Percentiles rank a stretch among this genome's conserved stretches.
These are phyloP conservation scores for Plasmodium ovale DNA, from an alignment of 169 alveolate species.

Conservation along the genomic window DNA sequence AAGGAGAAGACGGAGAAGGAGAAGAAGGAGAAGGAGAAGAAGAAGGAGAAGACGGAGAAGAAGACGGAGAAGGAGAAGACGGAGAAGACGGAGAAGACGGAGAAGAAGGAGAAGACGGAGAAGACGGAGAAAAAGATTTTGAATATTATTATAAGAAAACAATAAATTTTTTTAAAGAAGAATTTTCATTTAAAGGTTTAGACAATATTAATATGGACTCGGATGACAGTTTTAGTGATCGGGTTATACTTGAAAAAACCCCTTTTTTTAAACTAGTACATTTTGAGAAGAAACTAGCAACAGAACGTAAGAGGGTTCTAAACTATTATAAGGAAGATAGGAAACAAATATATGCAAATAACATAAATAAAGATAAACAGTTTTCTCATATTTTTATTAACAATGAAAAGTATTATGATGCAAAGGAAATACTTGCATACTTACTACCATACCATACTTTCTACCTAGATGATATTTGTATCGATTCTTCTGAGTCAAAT, in stretches of 20 bases:
- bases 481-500: slow-evolving; percentile 24
- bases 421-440: slow-evolving; percentile 56
- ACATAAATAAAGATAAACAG: slow-evolving; percentile 56
- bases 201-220: not conserved
- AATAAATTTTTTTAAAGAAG: slow-evolving; percentile 17
- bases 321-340: slow-evolving; percentile 46
- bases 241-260: slow-evolving; percentile 30
- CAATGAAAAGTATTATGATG: slow-evolving; percentile 56
- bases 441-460: slow-evolving; percentile 62
- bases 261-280: slow-evolving; percentile 50
- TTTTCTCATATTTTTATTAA: slow-evolving; percentile 52
- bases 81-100: not conserved
- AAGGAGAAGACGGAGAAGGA: too few species aligned
- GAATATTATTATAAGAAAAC: slow-evolving; percentile 61
- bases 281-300: slow-evolving; percentile 57
- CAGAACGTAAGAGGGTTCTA: slow-evolving; percentile 47
- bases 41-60: not conserved
- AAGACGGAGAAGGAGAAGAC: not conserved
- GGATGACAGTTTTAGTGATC: not conserved
- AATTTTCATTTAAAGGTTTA: not conserved
- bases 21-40: not conserved
- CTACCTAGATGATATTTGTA: slow-evolving; percentile 38
- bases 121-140: slow-evolving; percentile 7
- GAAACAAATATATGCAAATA: slow-evolving; percentile 47
- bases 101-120: not conserved